Conservation (phyloP, 108 stramenopile species). For the Pseudonitzschia multistriata region DNA sequence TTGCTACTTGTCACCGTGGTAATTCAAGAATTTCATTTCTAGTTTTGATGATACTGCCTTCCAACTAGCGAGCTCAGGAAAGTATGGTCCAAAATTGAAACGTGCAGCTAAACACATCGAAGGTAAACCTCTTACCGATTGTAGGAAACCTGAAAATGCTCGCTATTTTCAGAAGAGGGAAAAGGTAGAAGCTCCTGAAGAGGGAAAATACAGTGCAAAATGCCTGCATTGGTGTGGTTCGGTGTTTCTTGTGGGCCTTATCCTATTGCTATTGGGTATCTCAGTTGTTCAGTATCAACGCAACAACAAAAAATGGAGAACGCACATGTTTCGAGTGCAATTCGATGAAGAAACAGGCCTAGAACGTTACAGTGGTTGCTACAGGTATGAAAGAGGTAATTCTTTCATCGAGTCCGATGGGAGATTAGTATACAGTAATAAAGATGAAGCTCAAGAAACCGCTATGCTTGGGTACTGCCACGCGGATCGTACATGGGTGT, state of each 20-base stretch:
- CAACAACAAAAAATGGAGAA: not conserved
- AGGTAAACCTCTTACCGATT: not conserved
- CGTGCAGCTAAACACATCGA: not conserved
- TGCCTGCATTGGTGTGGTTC: not conserved
- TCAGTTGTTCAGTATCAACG: not conserved
- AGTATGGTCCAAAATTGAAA: not conserved
- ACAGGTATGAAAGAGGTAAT: not conserved
- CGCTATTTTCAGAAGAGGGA: too few species aligned
- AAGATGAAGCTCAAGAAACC: not conserved
- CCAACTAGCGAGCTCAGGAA: not conserved
- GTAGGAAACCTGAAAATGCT: too few species aligned
- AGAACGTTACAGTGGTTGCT: not conserved
- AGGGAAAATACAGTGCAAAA: not conserved
- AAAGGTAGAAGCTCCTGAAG: not conserved
- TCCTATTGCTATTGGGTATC: not conserved
- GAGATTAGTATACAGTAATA: not conserved
- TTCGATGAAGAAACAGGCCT: not conserved
- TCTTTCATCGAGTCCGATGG: not conserved
- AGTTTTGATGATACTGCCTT: not conserved
- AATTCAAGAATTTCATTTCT: slow-evolving; percentile 1
- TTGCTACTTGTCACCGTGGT: too few species aligned
- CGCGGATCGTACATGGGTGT: too few species aligned
- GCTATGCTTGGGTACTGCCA: too few species aligned
- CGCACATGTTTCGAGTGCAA: not conserved
- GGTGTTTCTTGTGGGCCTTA: not conserved